Conservation (phyloP, 2,329 filamentous ascomycete species). For the Xylariaceae sp. region DNA sequence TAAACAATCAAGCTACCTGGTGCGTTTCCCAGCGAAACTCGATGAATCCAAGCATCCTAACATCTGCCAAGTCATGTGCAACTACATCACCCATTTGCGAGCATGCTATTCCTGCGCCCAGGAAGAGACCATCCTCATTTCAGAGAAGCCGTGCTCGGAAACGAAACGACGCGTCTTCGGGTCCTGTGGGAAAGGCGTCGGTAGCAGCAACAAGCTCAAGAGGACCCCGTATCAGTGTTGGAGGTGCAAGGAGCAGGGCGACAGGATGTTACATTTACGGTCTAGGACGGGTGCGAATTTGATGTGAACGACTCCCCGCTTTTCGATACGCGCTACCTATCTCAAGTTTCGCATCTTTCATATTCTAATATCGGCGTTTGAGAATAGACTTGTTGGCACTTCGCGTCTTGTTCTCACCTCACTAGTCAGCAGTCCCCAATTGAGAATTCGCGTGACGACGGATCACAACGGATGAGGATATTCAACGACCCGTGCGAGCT, state of each 20-base stretch:
- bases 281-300: conserved; percentile 6
- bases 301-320: background rate
- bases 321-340: background rate
- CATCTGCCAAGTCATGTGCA: conserved; percentile 33
- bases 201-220: conserved; percentile 26
- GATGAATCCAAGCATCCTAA: conserved; percentile 1
- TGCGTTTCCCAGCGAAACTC: conserved; percentile 2
- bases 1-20: conserved; percentile 16
- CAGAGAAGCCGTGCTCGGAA: conserved; percentile 33
- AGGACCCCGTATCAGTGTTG: conserved; percentile 34
- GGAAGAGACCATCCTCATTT: conserved; percentile 39
- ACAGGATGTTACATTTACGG: conserved; percentile 18
- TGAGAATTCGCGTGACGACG: background rate
- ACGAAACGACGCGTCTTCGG: conserved; percentile 35
- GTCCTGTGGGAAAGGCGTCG: conserved; percentile 34
- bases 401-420: background rate
- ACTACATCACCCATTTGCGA: conserved; percentile 36
- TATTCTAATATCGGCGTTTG: background rate
- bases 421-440: background rate
- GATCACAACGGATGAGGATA: background rate
- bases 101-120: conserved; percentile 33
- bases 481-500: background rate
- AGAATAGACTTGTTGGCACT: background rate
- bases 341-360: background rate
- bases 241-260: conserved; percentile 33